phyloP scores from a whole-genome alignment of 1,139 yeast genomes.

The Sugiyamaella grinbergsii region DNA sequence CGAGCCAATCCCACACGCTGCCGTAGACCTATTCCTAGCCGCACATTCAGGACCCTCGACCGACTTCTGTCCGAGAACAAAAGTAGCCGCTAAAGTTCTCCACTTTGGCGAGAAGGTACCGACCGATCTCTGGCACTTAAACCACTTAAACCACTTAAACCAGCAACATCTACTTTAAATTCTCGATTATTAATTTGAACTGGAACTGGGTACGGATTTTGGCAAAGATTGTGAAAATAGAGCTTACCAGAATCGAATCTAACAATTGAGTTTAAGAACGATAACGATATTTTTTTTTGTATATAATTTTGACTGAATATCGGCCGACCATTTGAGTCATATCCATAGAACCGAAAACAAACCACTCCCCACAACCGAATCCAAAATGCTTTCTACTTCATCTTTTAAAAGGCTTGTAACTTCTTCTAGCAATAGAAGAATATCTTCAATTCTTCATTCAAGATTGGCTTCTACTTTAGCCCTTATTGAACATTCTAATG shows the following conservation, averaged over 20 bases:
- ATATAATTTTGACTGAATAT: too few relatives aligned
- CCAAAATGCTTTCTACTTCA: constrained; percentile 4
- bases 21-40: too few relatives aligned
- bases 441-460: background rate
- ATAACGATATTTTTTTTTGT: background rate
- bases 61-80: background rate
- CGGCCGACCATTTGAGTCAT: too few relatives aligned
- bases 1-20: too few relatives aligned
- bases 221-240: background rate
- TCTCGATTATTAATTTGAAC: too few relatives aligned
- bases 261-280: background rate
- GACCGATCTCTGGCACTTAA: too few relatives aligned
- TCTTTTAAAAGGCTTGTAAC: background rate
- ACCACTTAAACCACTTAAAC: too few relatives aligned
- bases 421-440: background rate
- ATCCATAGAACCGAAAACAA: too few relatives aligned
- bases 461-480: constrained; percentile 60
- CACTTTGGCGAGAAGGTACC: background rate
- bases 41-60: too few relatives aligned
- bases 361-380: background rate
- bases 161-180: too few relatives aligned
- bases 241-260: background rate
- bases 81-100: constrained; percentile 1
- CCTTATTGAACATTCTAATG: constrained; percentile 63
- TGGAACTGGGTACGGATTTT: background rate